Base-by-base conservation (phyloP, 257 asterid genomes). In the Dorcoceras hygrometricum region DNA sequence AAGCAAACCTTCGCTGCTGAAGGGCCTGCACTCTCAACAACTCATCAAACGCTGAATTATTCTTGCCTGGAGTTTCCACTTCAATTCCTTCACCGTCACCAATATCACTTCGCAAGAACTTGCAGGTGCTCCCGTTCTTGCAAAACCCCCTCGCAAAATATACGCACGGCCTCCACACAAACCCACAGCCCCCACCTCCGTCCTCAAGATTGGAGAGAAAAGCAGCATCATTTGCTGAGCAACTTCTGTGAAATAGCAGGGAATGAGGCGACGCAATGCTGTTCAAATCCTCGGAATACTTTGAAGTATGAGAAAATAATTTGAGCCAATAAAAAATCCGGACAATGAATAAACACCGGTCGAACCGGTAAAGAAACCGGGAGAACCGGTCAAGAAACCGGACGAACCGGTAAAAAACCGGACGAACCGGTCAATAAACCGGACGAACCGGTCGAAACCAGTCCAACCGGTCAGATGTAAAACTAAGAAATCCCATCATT, bases 151-250 rank as follows among this genome's bases (percentile, higher is more conserved):
- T 81, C 0, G 95, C 90, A 53, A 46, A 91, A 73, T 86, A 91
- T 83, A 86, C 75, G 82, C 96, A 91, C 18, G 95, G 96, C 71
- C 87, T 77, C 96, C 96, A 82, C 32, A 90, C 82, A 64, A 83
- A 73, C 31, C 88, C 91, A 65, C 73, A 67, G 0, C 79, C 80
- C 14, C 72, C 71, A 6, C 83, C 83, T 11, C 74, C 84, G 0
- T 81, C 91, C 23, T 76, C 90, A 43, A 85, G 73, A 60, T 81
- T 82, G 22, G 82, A 39, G 1, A 89, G 80, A 57, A 78, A 83
- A 9, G 81, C 94, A 31, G 83, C 99, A 65, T 90, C 97, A 61
- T 84, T 86, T 1, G 84, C 96, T 1, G 99, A 90, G 51, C 90
- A 87, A 75, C 96, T 89, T 64, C 94, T 72, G 62, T 84, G 99